Evolutionary conservation across 2,329 filamentous ascomycete species (phyloP).

Genomic region (Diplodia intermedia): DNA sequence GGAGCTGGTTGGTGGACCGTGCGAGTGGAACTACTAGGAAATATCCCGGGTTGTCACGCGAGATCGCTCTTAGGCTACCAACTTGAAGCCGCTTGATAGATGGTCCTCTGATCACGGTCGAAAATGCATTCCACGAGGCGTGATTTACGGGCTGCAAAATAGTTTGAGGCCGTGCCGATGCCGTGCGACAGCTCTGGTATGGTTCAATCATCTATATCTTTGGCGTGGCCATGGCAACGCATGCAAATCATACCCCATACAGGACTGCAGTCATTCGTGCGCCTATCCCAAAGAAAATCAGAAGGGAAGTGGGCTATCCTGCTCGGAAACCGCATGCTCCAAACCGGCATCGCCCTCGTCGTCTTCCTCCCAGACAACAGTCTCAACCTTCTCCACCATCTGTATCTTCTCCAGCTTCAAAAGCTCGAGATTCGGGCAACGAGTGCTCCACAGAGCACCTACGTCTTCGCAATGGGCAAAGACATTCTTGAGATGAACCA

Average conservation of each 20-base stretch:
- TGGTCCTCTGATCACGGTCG: neutral
- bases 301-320: neutral
- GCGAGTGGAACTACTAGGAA: neutral
- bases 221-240: neutral
- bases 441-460: neutral
- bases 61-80: no score
- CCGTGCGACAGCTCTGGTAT: neutral
- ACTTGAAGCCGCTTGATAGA: neutral
- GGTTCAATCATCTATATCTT: neutral
- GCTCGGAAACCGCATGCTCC: neutral
- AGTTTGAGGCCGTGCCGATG: neutral
- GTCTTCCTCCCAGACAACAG: constrained; percentile 4
- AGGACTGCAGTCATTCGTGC: neutral
- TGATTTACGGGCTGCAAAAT: neutral
- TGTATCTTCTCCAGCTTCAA: neutral
- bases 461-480: neutral
- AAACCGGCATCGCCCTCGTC: neutral
- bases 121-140: neutral
- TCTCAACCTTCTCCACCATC: neutral
- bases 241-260: neutral
- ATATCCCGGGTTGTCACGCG: no score
- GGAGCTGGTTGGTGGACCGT: neutral
- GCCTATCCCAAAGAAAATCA: neutral
- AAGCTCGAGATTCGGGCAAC: neutral
- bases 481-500: constrained; percentile 2